Evolutionary conservation across 2,329 filamentous ascomycete genomes (phyloP).

Genomic region (Tothia fuscella): DNA sequence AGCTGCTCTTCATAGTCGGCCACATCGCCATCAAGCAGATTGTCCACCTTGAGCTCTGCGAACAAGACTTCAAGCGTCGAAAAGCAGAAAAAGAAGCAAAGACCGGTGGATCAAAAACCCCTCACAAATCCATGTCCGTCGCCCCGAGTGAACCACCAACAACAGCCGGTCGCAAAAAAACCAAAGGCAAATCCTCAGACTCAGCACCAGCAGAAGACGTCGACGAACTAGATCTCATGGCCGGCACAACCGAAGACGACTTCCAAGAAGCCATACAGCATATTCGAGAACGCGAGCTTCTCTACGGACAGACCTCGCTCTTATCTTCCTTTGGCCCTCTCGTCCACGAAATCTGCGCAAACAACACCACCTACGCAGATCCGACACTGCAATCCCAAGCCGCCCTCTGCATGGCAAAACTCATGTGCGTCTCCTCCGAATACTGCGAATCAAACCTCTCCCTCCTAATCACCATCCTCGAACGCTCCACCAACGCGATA

Average conservation of each 20-base stretch:
- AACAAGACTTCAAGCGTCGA: conserved; percentile 92
- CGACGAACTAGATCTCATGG: conserved; percentile 91
- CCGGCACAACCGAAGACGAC: conserved; percentile 89
- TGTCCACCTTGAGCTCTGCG: conserved; percentile 93
- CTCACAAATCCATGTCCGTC: conserved; percentile 22
- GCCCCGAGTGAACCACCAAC: conserved; percentile 10
- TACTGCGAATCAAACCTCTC: conserved; percentile 91
- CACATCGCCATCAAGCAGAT: conserved; percentile 99
- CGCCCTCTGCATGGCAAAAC: conserved; percentile 87
- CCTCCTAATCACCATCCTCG: conserved; percentile 94
- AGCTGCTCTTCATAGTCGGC: conserved; percentile 87
- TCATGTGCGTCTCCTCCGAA: conserved; percentile 96
- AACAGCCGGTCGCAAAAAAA: conserved; percentile 31
- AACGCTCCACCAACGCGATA: conserved; percentile 81
- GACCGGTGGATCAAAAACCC: conserved; percentile 21
- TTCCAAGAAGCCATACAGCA: conserved; percentile 79
- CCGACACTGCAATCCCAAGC: conserved; percentile 84
- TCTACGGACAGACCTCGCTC: conserved; percentile 73
- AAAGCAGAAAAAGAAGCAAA: conserved; percentile 82
- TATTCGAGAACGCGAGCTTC: conserved; percentile 71
- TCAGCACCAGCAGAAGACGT: conserved; percentile 54
- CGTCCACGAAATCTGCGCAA: conserved; percentile 85
- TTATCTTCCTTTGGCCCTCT: conserved; percentile 85
- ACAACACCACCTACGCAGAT: conserved; percentile 86
- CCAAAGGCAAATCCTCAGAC: conserved; percentile 33